A percentile compares a stretch with the other conserved stretches of the same genome.
These are phyloP conservation scores for Catenaria anguillulae DNA, from an alignment of 371 early-diverging fungal species.

Conservation along the genomic window DNA sequence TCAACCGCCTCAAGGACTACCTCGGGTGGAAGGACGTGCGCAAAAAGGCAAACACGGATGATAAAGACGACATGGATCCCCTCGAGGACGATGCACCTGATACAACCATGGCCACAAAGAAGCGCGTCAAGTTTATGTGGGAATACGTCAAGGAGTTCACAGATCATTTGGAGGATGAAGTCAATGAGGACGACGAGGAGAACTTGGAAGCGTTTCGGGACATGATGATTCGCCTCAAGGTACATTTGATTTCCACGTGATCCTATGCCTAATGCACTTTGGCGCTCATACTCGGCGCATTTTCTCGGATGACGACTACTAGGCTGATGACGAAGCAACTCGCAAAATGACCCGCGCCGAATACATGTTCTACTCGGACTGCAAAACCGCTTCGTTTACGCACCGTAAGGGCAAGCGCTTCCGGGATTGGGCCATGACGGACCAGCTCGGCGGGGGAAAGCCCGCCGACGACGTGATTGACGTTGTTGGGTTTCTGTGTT, in stretches of 20 bases:
- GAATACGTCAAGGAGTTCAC: conserved; percentile 67
- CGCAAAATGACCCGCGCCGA: conserved; percentile 93
- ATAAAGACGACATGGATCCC: conserved; percentile 46
- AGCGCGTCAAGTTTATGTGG: conserved; percentile 78
- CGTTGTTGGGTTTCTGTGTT: conserved; percentile 88
- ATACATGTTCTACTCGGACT: conserved; percentile 96
- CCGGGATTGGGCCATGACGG: conserved; percentile 89
- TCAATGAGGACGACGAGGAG: conserved; percentile 69
- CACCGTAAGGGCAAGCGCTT: conserved; percentile 88
- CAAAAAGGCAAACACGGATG: conserved; percentile 57
- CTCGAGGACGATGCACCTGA: conserved; percentile 41
- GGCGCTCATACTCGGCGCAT: no score
- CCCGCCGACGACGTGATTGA: conserved; percentile 92
- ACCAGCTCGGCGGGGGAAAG: conserved; percentile 64
- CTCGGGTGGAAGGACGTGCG: conserved; percentile 93
- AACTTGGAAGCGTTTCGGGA: conserved; percentile 76
- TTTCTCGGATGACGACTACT: conserved; percentile 13
- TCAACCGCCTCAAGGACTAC: conserved; percentile 74
- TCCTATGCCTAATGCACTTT: no score
- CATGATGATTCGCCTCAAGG: conserved; percentile 35
- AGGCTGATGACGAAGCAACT: conserved; percentile 78
- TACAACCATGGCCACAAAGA: conserved; percentile 19
- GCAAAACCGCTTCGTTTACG: conserved; percentile 93
- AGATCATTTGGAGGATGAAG: conserved; percentile 49
- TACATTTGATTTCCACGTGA: not conserved